Evolutionary conservation across 345 rosid species (phyloP).

Genomic region (Pelargonium nanum): DNA sequence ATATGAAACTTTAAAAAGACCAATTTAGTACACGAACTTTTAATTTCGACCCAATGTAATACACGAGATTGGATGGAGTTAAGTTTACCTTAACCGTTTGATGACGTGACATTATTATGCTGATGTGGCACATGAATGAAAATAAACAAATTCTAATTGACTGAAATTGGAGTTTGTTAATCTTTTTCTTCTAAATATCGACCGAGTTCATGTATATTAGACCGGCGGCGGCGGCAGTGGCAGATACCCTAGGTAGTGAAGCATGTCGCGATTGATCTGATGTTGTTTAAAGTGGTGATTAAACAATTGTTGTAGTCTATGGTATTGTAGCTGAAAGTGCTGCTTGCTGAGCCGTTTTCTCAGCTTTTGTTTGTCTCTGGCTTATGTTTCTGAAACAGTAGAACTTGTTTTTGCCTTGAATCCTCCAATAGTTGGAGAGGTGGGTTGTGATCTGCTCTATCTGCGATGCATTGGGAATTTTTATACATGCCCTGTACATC

Average conservation of each 20-base stretch:
- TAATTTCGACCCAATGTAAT: no score
- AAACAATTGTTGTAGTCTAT: no score
- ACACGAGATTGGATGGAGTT: no score
- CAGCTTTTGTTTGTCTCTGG: conserved; percentile 81
- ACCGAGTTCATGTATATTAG: no score
- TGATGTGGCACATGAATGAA: no score
- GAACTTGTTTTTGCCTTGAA: conserved; percentile 89
- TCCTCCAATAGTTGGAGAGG: conserved; percentile 58
- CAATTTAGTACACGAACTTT: no score
- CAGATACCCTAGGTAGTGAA: conserved; percentile 20
- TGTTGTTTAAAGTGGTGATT: conserved; percentile 18
- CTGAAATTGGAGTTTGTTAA: no score
- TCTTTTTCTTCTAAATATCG: no score
- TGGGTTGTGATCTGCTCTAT: conserved; percentile 81
- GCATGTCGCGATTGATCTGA: conserved; percentile 6
- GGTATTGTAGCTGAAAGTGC: conserved; percentile 44
- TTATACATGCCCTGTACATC: conserved; percentile 64
- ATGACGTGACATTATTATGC: no score
- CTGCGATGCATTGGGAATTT: conserved; percentile 77
- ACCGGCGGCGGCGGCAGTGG: neutral
- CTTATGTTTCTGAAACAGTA: conserved; percentile 97
- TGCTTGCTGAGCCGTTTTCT: conserved; percentile 68
- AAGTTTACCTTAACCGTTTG: no score
- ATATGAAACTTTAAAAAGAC: no score
- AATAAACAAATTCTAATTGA: no score